A percentile compares a stretch with the other conserved stretches of the same genome.
These are phyloP conservation scores for Aspergillus aculeatus DNA, from an alignment of 2,329 filamentous ascomycete species.

Conservation along the genomic window DNA sequence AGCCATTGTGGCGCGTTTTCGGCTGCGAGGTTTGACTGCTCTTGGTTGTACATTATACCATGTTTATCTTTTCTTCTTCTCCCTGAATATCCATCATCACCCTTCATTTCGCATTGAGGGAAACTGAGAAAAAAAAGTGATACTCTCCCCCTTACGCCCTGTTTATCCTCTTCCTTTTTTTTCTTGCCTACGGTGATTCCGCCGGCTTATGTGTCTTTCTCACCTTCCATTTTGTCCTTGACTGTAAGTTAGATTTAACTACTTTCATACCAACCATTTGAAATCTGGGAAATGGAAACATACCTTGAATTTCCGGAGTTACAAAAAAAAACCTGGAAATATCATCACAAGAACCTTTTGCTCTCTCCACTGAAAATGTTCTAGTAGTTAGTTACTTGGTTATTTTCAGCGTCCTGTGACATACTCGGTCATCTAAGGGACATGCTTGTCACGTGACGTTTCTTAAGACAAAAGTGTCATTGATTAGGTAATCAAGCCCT, in stretches of 20 bases:
- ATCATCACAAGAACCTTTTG: neutral
- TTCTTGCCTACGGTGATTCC: slow-evolving; percentile 2
- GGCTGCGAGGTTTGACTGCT: slow-evolving; percentile 7
- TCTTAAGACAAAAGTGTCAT: no score
- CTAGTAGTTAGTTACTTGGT: no score
- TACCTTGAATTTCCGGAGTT: neutral
- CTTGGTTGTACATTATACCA: slow-evolving; percentile 11
- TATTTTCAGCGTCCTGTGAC: no score
- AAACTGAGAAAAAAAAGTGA: slow-evolving; percentile 20
- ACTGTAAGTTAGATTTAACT: slow-evolving; percentile 17
- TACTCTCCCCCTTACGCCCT: slow-evolving; percentile 18
- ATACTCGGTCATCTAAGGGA: no score
- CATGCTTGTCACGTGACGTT: no score
- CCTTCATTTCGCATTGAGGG: slow-evolving; percentile 8
- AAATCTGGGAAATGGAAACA: slow-evolving; percentile 5
- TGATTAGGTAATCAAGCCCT: no score
- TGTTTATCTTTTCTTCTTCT: slow-evolving; percentile 4
- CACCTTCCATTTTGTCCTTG: slow-evolving; percentile 5
- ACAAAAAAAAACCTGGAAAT: slow-evolving; percentile 8
- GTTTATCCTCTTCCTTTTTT: neutral
- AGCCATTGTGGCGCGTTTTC: neutral
- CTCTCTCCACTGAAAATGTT: neutral
- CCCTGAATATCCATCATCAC: slow-evolving; percentile 13
- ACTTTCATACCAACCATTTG: slow-evolving; percentile 7
- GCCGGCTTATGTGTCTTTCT: slow-evolving; percentile 8